Evolutionary conservation across 2,329 filamentous ascomycete species (phyloP), one percentile per base, ranked within the genome.

Genomic region (Fusarium tupiense): DNA sequence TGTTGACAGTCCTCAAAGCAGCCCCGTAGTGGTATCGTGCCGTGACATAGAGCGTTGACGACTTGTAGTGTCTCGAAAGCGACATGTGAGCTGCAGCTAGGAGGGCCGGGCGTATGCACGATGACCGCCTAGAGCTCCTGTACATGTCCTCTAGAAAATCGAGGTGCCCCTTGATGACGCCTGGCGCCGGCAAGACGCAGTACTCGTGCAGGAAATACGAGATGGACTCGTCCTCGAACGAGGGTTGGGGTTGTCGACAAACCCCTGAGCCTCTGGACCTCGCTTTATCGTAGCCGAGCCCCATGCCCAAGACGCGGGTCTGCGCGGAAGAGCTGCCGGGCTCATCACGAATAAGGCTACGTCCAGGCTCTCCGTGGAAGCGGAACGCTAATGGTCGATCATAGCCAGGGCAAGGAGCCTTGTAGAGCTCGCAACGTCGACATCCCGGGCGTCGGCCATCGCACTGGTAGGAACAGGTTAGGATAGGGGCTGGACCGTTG

Each of bases 41-140:
- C 6, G 71, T 44, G n/a, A 73, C 33, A 33, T 73, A 73, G 29
- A 73, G 70, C 8, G 61, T 67, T 14, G 66, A 70, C 13, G 71
- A 73, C 12, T 73, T 73, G 61, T 73, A 73, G 41, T 73, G 61
- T 8, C 71, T 62, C 22, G 71, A 73, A 9, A 73, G 71, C 19
- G 58, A 59, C 61, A 73, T 57, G 31, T 71, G 69, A n/a, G 71
- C 70, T 17, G 59, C 35, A 17, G 71, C 65, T 5, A 73, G 58
- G 29, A 63, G 65, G 26, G 71, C 71, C 26, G 66, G 70, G 37
- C 70, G 65, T 29, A 73, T 59, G 37, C 70, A 73, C 14, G 71
- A 73, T 13, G 62, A 24, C 13, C 41, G 57, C n/a, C 38, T 47
- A 19, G 71, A 70, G 16, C 31, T 35, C 26, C 49, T 38, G 20